Conservation (phyloP, 2,329 filamentous ascomycete genomes). For the Aspergillus terreus region DNA sequence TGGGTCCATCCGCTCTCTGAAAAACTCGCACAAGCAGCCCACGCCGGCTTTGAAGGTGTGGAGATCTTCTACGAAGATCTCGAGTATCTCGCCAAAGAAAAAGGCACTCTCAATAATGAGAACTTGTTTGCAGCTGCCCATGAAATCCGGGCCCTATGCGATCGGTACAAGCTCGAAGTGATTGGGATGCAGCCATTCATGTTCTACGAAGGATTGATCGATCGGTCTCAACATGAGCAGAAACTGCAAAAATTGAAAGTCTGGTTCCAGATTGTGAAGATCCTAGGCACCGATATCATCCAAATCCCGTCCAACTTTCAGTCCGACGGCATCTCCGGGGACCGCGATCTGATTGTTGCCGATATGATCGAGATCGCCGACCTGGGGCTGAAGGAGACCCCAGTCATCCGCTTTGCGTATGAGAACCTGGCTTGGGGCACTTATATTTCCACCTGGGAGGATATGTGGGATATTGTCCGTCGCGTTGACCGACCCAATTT, state of each 20-base stretch:
- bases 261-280: constrained; percentile 66
- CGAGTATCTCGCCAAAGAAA: constrained; percentile 54
- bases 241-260: constrained; percentile 57
- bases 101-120: constrained; percentile 39
- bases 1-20: constrained; percentile 62
- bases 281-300: constrained; percentile 65
- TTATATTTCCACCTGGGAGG: constrained; percentile 65
- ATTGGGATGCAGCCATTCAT: constrained; percentile 69
- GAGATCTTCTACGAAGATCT: constrained; percentile 79
- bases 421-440: constrained; percentile 71
- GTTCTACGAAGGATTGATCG: constrained; percentile 69
- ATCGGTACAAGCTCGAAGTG: constrained; percentile 20
- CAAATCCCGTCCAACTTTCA: constrained; percentile 70
- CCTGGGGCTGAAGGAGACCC: constrained; percentile 54
- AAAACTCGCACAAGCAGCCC: constrained; percentile 64
- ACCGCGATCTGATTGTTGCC: constrained; percentile 53
- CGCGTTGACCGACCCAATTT: constrained; percentile 66
- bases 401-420: constrained; percentile 65
- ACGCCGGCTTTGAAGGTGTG: constrained; percentile 64
- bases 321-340: constrained; percentile 38
- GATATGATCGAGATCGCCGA: constrained; percentile 66
- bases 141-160: constrained; percentile 50
- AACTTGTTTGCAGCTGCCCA: constrained; percentile 57
- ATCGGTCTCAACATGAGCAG: constrained; percentile 54
- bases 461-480: constrained; percentile 64